Percentiles rank a stretch among this genome's conserved stretches.
Evolutionary conservation across 2,329 filamentous ascomycete species (phyloP).

Genomic region (Chrysosphaeria jannelii): DNA sequence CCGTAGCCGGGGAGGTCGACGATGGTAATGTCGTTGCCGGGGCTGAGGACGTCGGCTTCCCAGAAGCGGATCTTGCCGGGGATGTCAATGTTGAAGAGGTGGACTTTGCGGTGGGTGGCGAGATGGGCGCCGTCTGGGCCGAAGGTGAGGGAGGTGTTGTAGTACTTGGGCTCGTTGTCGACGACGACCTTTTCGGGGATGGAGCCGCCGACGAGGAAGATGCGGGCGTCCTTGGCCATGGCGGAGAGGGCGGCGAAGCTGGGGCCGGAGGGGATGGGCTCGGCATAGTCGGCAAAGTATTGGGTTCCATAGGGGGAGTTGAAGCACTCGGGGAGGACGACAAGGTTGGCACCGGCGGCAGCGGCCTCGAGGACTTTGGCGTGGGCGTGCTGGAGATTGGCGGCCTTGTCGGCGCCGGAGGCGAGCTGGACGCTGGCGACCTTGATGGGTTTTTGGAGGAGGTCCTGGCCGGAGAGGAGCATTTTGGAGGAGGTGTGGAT

Average conservation of each 20-base stretch:
- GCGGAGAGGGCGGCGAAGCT: conserved; percentile 60
- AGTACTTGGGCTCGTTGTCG: conserved; percentile 22
- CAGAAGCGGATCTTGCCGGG: conserved; percentile 78
- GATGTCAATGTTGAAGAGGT: conserved; percentile 94
- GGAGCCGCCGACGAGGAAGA: conserved; percentile 70
- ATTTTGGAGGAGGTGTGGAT: too few relatives aligned
- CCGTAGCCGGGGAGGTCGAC: conserved; percentile 74
- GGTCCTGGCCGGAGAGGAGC: conserved; percentile 6
- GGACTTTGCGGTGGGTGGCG: conserved; percentile 75
- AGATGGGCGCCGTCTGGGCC: conserved; percentile 47
- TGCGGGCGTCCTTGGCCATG: conserved; percentile 47
- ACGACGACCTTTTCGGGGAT: conserved; percentile 49
- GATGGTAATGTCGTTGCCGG: conserved; percentile 62
- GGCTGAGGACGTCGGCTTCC: conserved; percentile 66
- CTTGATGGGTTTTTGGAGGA: conserved; percentile 51
- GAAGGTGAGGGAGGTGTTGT: conserved; percentile 78
- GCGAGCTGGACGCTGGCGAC: conserved; percentile 59
- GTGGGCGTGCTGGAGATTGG: conserved; percentile 57
- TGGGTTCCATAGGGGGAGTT: conserved; percentile 86
- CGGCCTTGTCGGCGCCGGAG: conserved; percentile 51
- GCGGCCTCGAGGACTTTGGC: conserved; percentile 55
- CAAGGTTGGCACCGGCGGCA: conserved; percentile 48
- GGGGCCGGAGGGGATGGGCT: conserved; percentile 52
- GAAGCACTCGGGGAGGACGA: conserved; percentile 94
- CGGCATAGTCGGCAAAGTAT: conserved; percentile 77